phyloP scores from a whole-genome alignment of 208 protist genomes.

The Leishmania guyanensis region DNA sequence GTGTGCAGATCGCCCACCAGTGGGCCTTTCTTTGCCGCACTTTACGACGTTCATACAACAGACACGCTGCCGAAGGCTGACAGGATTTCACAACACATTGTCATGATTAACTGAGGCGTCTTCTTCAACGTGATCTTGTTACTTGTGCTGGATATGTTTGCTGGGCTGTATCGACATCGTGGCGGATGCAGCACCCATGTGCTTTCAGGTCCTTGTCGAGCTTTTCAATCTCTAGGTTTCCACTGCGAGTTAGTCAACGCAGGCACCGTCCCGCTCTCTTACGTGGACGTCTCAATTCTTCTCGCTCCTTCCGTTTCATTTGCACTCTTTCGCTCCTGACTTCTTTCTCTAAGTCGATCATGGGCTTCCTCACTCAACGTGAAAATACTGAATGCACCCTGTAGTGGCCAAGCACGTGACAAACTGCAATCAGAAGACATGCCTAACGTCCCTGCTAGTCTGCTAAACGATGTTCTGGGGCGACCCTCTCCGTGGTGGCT shows the following conservation, averaged over 20 bases:
- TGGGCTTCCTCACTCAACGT: neutral
- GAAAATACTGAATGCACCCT: neutral
- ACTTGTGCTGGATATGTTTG: neutral
- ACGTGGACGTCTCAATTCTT: neutral
- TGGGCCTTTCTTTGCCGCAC: neutral
- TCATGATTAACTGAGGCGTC: neutral
- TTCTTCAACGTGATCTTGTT: neutral
- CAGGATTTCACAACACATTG: neutral
- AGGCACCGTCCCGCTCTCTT: neutral
- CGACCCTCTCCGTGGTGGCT: constrained; percentile 8
- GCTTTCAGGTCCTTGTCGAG: neutral
- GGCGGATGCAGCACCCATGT: neutral
- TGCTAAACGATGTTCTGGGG: neutral
- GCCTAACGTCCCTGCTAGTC: neutral
- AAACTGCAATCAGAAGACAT: neutral
- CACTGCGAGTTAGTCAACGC: neutral
- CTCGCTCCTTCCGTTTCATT: neutral
- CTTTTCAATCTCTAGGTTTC: neutral
- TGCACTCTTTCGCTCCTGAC: neutral
- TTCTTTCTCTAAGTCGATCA: neutral
- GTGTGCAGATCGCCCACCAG: no score
- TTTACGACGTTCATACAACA: neutral
- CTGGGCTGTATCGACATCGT: neutral
- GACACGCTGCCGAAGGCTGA: neutral
- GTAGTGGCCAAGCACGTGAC: no score